phyloP scores from a whole-genome alignment of 768 basidiomycete genomes.

The Gautieria morchelliformis region DNA sequence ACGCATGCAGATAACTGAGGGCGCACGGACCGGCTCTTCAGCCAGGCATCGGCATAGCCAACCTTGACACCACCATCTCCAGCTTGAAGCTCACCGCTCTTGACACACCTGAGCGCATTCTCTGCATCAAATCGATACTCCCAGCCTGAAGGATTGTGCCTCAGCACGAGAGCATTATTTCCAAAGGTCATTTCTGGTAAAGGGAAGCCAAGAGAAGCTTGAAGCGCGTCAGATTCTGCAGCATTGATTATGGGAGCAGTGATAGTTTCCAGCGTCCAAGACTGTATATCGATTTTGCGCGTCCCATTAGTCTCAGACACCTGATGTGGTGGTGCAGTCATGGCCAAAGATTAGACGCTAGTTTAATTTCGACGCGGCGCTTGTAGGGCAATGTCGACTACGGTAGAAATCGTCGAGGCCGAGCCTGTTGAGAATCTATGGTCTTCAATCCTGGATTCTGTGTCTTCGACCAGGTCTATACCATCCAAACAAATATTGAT shows the following conservation, averaged over 20 bases:
- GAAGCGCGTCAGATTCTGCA: constrained; percentile 59
- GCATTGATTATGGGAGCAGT: constrained; percentile 79
- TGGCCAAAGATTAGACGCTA: constrained; percentile 4
- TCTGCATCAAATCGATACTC: constrained; percentile 55
- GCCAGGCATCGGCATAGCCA: constrained; percentile 90
- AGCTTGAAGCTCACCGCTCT: constrained; percentile 58
- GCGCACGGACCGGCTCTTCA: constrained; percentile 65
- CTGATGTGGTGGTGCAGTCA: constrained; percentile 44
- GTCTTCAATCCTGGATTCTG: constrained; percentile 85
- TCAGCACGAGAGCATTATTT: constrained; percentile 61
- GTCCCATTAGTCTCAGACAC: constrained; percentile 62
- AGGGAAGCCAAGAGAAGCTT: constrained; percentile 59
- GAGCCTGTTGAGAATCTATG: constrained; percentile 67
- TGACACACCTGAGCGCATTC: constrained; percentile 63
- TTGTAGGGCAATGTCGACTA: constrained; percentile 1
- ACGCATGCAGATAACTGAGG: not conserved
- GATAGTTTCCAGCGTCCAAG: constrained; percentile 61
- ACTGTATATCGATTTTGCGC: constrained; percentile 54
- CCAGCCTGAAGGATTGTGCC: constrained; percentile 58
- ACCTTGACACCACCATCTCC: constrained; percentile 94
- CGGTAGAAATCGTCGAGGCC: not conserved
- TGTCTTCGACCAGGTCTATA: constrained; percentile 70
- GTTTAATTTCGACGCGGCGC: not conserved
- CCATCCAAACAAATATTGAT: constrained; percentile 83
- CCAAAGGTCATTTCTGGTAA: constrained; percentile 98